Base-by-base conservation (phyloP, 495 filamentous ascomycete species). In the Xylaria intraflava region DNA sequence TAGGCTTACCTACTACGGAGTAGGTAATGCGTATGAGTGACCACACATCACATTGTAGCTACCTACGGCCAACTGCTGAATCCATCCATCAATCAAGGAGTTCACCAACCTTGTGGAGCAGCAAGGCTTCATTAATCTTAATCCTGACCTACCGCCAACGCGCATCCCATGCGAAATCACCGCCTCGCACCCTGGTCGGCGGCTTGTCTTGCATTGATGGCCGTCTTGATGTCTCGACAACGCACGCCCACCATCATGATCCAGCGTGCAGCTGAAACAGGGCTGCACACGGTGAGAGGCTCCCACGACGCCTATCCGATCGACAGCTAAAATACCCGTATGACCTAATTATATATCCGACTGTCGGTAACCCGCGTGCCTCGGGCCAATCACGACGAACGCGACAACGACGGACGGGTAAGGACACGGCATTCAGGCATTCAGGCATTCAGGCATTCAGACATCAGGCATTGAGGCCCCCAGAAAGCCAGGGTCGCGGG, bases 101-200 rank as follows among this genome's bases (percentile, higher is more conserved):
- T 33, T 41, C 33, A 27, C 12, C n/a, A 6, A 40, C 47, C n/a
- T 9, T 41, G 39, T 35, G n/a, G 30, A 19, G 51, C 43, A 35
- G 51, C 33, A 35, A 38, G 40, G 50, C 49, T 41, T 52, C 27
- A 31, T 38, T 30, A 38, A 27, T 3, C 31, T 26, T 30, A 17
- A 17, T 38, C 29, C 49, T 29, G 22, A 9, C 26, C 10, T 43
- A 40, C 24, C 27, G 36, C 43, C 26, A 35, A 26, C 49, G 35
- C 35, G 14, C 39, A 52, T 52, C 35, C 35, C 39, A 52, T 52
- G 51, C 33, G 16, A 20, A 46, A 24, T 38, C 16, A 31, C 51
- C 51, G 42, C 51, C 51, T 53, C 39, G 31, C 50, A 39, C 38
- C n/a, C 50, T n/a, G n/a, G n/a, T n/a, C n/a, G n/a, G n/a, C n/a